Evolutionary conservation across 805 yeast genomes (phyloP).

Genomic region (Candida insectorum): DNA sequence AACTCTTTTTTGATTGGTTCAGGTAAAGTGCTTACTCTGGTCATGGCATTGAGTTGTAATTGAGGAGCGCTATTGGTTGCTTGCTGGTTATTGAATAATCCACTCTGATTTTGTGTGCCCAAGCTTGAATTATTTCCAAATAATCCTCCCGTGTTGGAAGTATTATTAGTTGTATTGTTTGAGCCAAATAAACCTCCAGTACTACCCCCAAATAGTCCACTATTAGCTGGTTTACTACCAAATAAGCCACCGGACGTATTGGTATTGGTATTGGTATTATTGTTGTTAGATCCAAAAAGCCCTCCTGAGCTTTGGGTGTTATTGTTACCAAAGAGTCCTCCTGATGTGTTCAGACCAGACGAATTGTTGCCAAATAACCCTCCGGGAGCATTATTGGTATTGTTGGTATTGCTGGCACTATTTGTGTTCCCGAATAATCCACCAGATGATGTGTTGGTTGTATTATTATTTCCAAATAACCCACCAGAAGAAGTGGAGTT

Average conservation of each 20-base stretch:
- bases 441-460: conserved; percentile 1
- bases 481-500: conserved; percentile 3
- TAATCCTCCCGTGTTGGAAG: conserved; percentile 18
- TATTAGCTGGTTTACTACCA: conserved; percentile 15
- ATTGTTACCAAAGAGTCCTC: conserved; percentile 21
- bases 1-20: conserved; percentile 65
- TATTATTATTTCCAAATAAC: conserved; percentile 6
- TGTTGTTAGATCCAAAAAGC: conserved; percentile 18
- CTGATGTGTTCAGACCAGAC: conserved; percentile 6
- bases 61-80: conserved; percentile 21
- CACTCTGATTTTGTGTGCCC: conserved; percentile 11
- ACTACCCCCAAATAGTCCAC: conserved; percentile 23
- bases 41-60: conserved; percentile 60
- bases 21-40: conserved; percentile 72
- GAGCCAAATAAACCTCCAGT: conserved; percentile 21
- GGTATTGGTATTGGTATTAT: conserved; percentile 6
- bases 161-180: conserved; percentile 1
- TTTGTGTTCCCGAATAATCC: conserved; percentile 5
- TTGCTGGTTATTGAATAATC: conserved; percentile 6
- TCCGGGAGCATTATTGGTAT: conserved; percentile 8
- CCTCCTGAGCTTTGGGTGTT: conserved; percentile 19
- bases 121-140: conserved; percentile 24
- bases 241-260: conserved; percentile 17
- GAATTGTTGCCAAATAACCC: conserved; percentile 8
- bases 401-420: not conserved